Base-by-base conservation (phyloP, 768 basidiomycete genomes). In the Lentinula raphanica region DNA sequence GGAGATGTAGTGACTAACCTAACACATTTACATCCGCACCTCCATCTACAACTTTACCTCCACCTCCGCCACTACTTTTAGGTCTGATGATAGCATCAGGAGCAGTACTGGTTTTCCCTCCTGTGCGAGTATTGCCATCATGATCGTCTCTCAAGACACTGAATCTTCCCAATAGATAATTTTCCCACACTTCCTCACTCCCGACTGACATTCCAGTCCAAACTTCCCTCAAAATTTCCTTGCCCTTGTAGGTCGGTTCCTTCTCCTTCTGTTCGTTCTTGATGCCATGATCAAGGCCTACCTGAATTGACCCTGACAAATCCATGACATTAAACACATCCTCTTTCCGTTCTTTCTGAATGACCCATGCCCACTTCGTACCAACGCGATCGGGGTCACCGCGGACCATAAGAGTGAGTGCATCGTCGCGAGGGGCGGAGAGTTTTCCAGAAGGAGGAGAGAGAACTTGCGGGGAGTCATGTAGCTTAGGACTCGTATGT, bases 281-380 rank as follows among this genome's bases (percentile, higher is more conserved):
- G 0, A 35, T 27, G 27, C 27, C 38, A 25, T 13, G 6, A 17
- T 42, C n/a, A n/a, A 40, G 5, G 3, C 23, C 42, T 12, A 23
- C 42, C 23, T 40, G n/a, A 31, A 27, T 32, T 7, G 35, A n/a
- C 35, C 27, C 38, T 27, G 35, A 6, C 23, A n/a, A 40, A 31
- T 12, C 21, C 3, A 19, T 21, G 3, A 12, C 3, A 19, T 8
- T 19, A n/a, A n/a, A n/a, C 9, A 11, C 5, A 21, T 28, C n/a
- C 27, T 28, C 42, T 31, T 46, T 56, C 27, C 25, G 11, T n/a
- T 57, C 56, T 23, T 36, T 57, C 21, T 36, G 46, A 31, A 57
- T 35, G 13, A 57, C 45, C 56, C 56, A 57, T 49, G 48, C 56
- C 27, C 56, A 28, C 15, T 46, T 46, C 56, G 36, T 13, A 46